Base-by-base conservation (phyloP, 805 yeast species). In the Metschnikowia colocasiae region DNA sequence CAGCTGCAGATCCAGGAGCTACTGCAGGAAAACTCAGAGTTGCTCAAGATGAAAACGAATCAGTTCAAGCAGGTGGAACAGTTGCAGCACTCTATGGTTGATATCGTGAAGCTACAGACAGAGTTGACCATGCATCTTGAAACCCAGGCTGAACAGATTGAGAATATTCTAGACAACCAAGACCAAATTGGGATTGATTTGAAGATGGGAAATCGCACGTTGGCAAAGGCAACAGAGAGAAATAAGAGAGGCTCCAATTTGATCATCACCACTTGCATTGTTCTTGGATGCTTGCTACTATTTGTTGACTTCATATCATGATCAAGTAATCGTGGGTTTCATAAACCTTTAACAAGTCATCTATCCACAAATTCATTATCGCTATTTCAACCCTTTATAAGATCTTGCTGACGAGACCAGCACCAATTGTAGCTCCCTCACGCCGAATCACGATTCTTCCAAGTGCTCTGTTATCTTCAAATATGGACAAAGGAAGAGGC, bases 71-170 rank as follows among this genome's bases (percentile, higher is more conserved):
- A 82, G 50, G 85, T 83, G 6, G 80, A 79, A 50, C 69, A 75
- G 50, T 71, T 85, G 30, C 85, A 83, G 56, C 69, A 69, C 23
- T 78, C 87, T 1, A 81, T 85, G 63, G 61, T 81, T 37, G 96
- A 88, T 59, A 83, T 91, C 36, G 77, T 90, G 1, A 79, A 82
- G 46, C 64, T 91, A 51, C 92, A 90, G 59, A 73, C 82, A 20
- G 94, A 87, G 59, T 71, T 90, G 45, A 76, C 87, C 10, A 71
- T 82, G 46, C 95, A 91, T 60, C 70, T 90, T 40, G 79, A 80
- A 20, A 63, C 79, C 1, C 97, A 90, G 64, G 80, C 85, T 5
- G 85, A 84, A 45, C 82, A 79, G 60, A 85, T 90, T 13, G 73
- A 78, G 42, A 69, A 73, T 33, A 69, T 90, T 52, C 63, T 81